Base-by-base conservation (phyloP, 345 rosid species). In the Syzygium grande region DNA sequence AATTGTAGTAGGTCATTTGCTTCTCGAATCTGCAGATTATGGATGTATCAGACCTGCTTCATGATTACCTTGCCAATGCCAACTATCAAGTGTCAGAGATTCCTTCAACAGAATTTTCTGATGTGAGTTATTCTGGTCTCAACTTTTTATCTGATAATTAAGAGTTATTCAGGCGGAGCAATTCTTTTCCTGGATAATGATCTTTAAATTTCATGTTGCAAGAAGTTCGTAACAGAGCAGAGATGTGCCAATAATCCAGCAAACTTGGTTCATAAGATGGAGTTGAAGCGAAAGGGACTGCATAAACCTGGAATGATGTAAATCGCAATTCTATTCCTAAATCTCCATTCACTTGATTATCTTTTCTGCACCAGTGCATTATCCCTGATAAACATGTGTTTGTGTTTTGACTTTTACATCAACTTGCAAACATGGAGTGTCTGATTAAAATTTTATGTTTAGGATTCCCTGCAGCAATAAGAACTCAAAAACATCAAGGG, bases 41-140 rank as follows among this genome's bases (percentile, higher is more conserved):
- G 85, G 98, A 98, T 92, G 86, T 96, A 89, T 92, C 98, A 85
- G 94, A 94, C 87, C 87, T 84, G 88, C 93, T 95, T 61, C 94
- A 89, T 87, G 91, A 89, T 87, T 93, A 92, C 89, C 93, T 96
- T 56, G 90, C 90, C 85, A 91, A 85, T 43, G 88, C 86, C 77
- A 91, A 93, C 86, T 95, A 93, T 89, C 90, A 90, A 87, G 95
- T 93, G 63, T 86, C 88, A 61, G 91, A 89, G 85, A 78, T 41
- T 88, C 87, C 87, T 85, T 87, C 92, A 79, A 84, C 91, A 13
- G 92, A 89, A 78, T 46, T 88, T 85, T 85, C 92, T 86, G 83
- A 88, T 89, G 99, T 97, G 92, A 92, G 97, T 90, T 87, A n/a
- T 89, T 87, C 68, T 38, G 27, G 49, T 73, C 83, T 73, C 38